Base-by-base conservation (phyloP, 73 alveolate genomes). In the Tetrahymena elliotti region DNA sequence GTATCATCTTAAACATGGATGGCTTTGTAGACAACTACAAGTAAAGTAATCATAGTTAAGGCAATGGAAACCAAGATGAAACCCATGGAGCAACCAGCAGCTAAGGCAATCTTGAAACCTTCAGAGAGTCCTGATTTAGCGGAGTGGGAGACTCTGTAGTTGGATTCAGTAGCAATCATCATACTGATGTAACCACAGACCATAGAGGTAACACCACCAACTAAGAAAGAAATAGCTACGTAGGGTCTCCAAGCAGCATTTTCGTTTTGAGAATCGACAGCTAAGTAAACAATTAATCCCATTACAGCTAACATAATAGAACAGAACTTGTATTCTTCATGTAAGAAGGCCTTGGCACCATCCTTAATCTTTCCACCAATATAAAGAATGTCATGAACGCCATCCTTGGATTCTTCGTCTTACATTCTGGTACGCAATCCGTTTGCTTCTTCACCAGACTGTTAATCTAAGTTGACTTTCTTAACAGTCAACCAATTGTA, bases 1-100 rank as follows among this genome's bases (percentile, higher is more conserved):
- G 41, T 93, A 1, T 54, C 84, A 24, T 94, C 96, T 1, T 53
- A 96, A 22, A 96, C 82, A 88, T 38, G 54, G 40, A 95, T 47
- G 82, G 97, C 97, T 37, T 96, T 93, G 96, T 96, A 98, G 83
- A 95, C 68, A 52, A 95, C 93, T 37, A 98, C 95, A 41, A 98
- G 92, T 37, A 97, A 54, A 31, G 96, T 27, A 82, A 98, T 96
- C 82, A 97, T 94, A 15, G 97, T 93, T 24, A 98, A 97, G 33
- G 98, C 99, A 35, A 98, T 96, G 6, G 99, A 97, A n/a, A 98
- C 99, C 52, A 98, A 97, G 33, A 93, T 88, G 95, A 97, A 98
- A 52, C 99, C 99, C 93, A 98, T 97, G 9, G 97, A 99, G 40
- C 96, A 96, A 52, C 99, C 99, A 24, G 98, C 99, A 93, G 98